Percentiles rank a stretch among this genome's conserved stretches.
These are phyloP conservation scores for Penicillium capsulatum DNA, from an alignment of 2,329 filamentous ascomycete species.

Conservation along the genomic window DNA sequence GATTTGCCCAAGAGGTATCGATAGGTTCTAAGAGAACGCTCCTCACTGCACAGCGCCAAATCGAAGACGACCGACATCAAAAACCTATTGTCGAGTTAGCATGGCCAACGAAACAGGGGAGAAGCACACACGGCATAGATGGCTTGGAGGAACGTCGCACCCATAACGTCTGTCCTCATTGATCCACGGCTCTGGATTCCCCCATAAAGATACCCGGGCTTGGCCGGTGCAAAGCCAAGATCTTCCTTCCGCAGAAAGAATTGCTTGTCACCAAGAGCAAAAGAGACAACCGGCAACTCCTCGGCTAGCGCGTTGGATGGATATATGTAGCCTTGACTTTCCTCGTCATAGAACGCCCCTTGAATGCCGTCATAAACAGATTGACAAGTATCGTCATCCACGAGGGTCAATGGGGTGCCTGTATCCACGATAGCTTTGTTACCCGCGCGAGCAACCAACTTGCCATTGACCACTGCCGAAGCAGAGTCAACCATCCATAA, in stretches of 20 bases:
- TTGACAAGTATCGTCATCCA: slow-evolving; percentile 58
- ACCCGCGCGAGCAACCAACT: slow-evolving; percentile 46
- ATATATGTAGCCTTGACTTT: slow-evolving; percentile 61
- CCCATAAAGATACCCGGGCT: slow-evolving; percentile 57
- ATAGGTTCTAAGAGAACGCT: slow-evolving; percentile 32
- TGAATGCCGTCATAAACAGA: slow-evolving; percentile 62
- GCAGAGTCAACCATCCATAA: slow-evolving; percentile 65
- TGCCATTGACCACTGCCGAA: slow-evolving; percentile 56
- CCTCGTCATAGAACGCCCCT: slow-evolving; percentile 54
- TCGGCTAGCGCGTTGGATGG: slow-evolving; percentile 51
- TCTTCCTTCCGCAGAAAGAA: slow-evolving; percentile 62
- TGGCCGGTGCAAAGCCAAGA: slow-evolving; percentile 55
- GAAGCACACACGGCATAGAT: slow-evolving; percentile 55
- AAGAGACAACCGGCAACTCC: slow-evolving; percentile 57
- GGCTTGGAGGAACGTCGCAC: slow-evolving; percentile 61
- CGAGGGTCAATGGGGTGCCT: slow-evolving; percentile 63
- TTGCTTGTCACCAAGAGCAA: slow-evolving; percentile 60
- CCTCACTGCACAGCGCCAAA: slow-evolving; percentile 59
- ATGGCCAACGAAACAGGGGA: not conserved
- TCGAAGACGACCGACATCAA: slow-evolving; percentile 58
- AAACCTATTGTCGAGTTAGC: slow-evolving; percentile 45
- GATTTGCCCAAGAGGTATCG: slow-evolving; percentile 9
- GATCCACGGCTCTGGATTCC: slow-evolving; percentile 61
- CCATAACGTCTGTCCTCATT: slow-evolving; percentile 59
- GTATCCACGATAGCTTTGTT: slow-evolving; percentile 70